These are phyloP conservation scores for Aspergillus nomiae DNA, from an alignment of 2,329 filamentous ascomycete genomes.

Conservation along the genomic window DNA sequence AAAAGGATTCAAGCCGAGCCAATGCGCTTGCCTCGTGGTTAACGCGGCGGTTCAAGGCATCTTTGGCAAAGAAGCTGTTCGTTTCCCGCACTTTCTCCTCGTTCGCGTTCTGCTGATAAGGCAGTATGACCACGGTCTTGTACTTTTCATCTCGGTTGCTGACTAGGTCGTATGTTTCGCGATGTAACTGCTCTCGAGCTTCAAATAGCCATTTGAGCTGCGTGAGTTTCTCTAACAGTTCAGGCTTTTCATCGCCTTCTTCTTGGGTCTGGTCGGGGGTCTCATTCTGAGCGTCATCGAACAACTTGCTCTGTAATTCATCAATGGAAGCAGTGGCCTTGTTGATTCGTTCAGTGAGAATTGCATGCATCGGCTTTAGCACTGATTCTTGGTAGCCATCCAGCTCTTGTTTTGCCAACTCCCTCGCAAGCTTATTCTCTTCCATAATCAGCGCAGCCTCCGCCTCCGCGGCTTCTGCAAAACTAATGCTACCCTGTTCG, in stretches of 20 bases:
- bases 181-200: slow-evolving; percentile 82
- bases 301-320: slow-evolving; percentile 70
- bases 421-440: slow-evolving; percentile 71
- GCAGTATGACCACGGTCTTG: slow-evolving; percentile 77
- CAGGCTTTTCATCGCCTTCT: slow-evolving; percentile 92
- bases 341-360: slow-evolving; percentile 74
- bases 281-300: slow-evolving; percentile 67
- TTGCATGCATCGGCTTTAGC: slow-evolving; percentile 78
- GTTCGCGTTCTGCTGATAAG: slow-evolving; percentile 74
- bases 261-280: slow-evolving; percentile 85
- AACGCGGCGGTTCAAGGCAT: slow-evolving; percentile 70
- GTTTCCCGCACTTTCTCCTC: slow-evolving; percentile 78
- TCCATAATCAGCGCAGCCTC: slow-evolving; percentile 72
- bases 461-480: slow-evolving; percentile 78
- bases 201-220: slow-evolving; percentile 97
- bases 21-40: slow-evolving; percentile 72
- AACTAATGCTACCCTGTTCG: slow-evolving; percentile 74
- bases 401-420: slow-evolving; percentile 76
- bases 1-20: slow-evolving; percentile 73
- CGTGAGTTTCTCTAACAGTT: slow-evolving; percentile 90
- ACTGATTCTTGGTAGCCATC: slow-evolving; percentile 82
- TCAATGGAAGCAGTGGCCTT: slow-evolving; percentile 77
- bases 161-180: slow-evolving; percentile 81
- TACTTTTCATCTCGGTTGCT: slow-evolving; percentile 85
- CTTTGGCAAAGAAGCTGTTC: slow-evolving; percentile 77